A percentile compares a stretch with the other conserved stretches of the same genome.
Conservation (phyloP, 371 early-diverging fungal genomes). For the Zychaea mexicana region DNA sequence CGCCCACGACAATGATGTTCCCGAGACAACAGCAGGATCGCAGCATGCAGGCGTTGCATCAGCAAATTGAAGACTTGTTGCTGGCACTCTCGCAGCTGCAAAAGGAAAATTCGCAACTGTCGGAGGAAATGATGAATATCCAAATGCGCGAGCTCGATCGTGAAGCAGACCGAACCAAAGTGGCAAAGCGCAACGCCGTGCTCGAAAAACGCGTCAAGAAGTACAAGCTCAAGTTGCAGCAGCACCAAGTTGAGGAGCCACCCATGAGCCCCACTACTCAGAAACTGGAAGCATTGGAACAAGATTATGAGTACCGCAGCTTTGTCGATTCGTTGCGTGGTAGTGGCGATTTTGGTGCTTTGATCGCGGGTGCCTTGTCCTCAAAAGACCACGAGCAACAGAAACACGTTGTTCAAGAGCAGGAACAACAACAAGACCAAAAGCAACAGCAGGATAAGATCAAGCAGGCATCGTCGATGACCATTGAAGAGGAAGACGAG, state of each 20-base stretch:
- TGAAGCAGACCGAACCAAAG: constrained; percentile 21
- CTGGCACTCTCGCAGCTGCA: constrained; percentile 56
- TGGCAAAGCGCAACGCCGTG: constrained; percentile 23
- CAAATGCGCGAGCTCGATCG: constrained; percentile 60
- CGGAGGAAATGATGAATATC: constrained; percentile 46
- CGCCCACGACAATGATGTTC: not conserved
- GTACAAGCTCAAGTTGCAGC: constrained; percentile 16
- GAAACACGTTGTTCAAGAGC: not conserved
- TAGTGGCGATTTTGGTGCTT: constrained; percentile 45
- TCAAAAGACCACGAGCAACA: not conserved
- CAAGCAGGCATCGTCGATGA: not conserved
- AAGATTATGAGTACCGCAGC: constrained; percentile 31
- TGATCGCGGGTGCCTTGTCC: constrained; percentile 42
- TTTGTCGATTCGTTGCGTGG: constrained; percentile 38
- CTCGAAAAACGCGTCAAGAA: constrained; percentile 27
- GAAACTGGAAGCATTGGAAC: constrained; percentile 24
- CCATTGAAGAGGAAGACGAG: not conserved
- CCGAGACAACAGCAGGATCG: constrained; percentile 5
- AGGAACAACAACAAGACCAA: not conserved
- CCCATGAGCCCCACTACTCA: not conserved
- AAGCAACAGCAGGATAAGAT: not conserved
- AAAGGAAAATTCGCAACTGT: constrained; percentile 51
- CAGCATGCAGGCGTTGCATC: constrained; percentile 30
- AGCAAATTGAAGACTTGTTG: constrained; percentile 65
- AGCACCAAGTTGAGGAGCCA: not conserved